These are phyloP conservation scores for Alternaria sp. DNA, from an alignment of 2,329 filamentous ascomycete species.

Conservation along the genomic window DNA sequence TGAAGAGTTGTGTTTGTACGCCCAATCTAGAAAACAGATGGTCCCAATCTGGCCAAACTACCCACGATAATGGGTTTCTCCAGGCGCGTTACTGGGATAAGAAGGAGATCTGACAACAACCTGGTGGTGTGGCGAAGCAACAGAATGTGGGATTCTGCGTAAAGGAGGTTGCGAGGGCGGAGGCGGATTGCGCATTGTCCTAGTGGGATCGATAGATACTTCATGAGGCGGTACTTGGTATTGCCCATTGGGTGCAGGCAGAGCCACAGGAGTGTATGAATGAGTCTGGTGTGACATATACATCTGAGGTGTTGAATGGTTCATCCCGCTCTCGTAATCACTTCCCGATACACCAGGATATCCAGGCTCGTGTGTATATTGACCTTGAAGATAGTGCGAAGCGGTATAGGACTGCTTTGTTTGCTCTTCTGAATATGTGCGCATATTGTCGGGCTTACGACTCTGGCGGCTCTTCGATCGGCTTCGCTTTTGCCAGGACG, in stretches of 20 bases:
- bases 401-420: background rate
- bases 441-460: background rate
- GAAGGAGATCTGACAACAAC: background rate
- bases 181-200: background rate
- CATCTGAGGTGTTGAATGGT: background rate
- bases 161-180: background rate
- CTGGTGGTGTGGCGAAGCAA: background rate
- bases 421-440: background rate
- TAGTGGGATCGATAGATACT: background rate
- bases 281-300: background rate
- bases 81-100: background rate
- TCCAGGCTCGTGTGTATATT: background rate
- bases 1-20: background rate
- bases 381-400: background rate
- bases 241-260: background rate
- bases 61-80: background rate
- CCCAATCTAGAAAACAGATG: background rate
- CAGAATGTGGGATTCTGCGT: background rate
- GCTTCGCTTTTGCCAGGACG: background rate
- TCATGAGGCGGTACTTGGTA: background rate
- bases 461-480: background rate
- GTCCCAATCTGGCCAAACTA: background rate
- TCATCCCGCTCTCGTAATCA: background rate
- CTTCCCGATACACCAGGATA: background rate
- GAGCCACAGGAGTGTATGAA: background rate